phyloP scores from a whole-genome alignment of 2,329 filamentous ascomycete genomes.

The Alternaria gaisen region DNA sequence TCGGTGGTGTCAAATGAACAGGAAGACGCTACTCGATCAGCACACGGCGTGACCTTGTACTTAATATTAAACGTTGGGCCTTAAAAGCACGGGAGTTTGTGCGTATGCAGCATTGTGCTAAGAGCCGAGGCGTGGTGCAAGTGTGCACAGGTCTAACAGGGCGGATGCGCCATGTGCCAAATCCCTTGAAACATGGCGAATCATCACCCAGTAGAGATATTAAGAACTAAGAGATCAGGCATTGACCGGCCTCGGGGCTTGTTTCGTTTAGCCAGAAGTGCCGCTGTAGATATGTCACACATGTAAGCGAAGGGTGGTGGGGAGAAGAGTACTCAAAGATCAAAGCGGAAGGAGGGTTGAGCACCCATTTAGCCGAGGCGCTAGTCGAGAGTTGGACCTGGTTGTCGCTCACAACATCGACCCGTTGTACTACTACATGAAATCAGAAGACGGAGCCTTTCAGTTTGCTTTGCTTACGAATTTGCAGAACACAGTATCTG shows the following conservation, averaged over 20 bases:
- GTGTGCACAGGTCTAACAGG: slow-evolving; percentile 19
- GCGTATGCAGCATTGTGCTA: not conserved
- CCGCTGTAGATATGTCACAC: slow-evolving; percentile 3
- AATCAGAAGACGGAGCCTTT: not conserved
- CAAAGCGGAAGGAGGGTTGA: not conserved
- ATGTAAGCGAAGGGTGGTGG: slow-evolving; percentile 4
- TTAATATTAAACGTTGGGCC: slow-evolving; percentile 5
- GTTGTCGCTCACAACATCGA: not conserved
- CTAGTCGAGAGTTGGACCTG: not conserved
- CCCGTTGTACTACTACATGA: not conserved
- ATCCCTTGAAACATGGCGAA: slow-evolving; percentile 28
- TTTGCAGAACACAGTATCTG: not conserved
- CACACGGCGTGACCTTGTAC: slow-evolving; percentile 3
- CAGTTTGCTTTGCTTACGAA: not conserved
- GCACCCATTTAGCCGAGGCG: not conserved
- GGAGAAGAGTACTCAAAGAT: slow-evolving; percentile 1
- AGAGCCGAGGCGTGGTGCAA: not conserved
- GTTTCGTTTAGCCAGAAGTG: slow-evolving; percentile 8
- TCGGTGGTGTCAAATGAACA: not conserved
- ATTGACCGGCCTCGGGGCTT: not conserved
- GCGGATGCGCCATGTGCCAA: slow-evolving; percentile 20
- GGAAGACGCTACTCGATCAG: not conserved
- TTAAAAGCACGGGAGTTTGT: not conserved
- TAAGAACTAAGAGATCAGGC: slow-evolving; percentile 19
- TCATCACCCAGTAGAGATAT: slow-evolving; percentile 19